These are phyloP conservation scores for Leccinum longicurvipes DNA, from an alignment of 768 basidiomycete species.

Conservation along the genomic window DNA sequence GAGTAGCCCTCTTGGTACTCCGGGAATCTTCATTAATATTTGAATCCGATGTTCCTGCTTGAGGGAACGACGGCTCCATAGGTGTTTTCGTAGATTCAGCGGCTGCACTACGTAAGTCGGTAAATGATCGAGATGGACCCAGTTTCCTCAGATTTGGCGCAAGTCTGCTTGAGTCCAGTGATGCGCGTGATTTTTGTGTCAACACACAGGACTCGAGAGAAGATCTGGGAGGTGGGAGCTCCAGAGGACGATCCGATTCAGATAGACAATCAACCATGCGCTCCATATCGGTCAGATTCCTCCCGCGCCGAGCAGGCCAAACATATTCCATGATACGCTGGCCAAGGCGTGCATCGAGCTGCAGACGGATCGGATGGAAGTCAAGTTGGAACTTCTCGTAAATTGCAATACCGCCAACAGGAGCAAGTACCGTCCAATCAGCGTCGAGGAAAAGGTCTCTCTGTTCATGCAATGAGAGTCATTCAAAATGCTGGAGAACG, in stretches of 20 bases:
- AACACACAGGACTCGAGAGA: constrained; percentile 52
- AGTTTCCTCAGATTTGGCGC: constrained; percentile 48
- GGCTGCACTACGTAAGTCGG: constrained; percentile 54
- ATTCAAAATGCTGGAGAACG: not conserved
- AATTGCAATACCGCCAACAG: constrained; percentile 91
- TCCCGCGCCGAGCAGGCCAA: constrained; percentile 62
- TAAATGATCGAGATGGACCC: constrained; percentile 65
- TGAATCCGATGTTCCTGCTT: constrained; percentile 14
- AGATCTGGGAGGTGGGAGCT: constrained; percentile 32
- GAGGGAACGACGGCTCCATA: constrained; percentile 7
- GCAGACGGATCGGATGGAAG: constrained; percentile 82
- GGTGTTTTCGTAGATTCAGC: constrained; percentile 31
- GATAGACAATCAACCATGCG: not conserved
- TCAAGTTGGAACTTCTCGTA: constrained; percentile 78
- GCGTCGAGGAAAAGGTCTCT: constrained; percentile 70
- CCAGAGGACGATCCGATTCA: constrained; percentile 22
- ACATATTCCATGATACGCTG: constrained; percentile 84
- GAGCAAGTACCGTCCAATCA: constrained; percentile 80
- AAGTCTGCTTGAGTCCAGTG: constrained; percentile 33
- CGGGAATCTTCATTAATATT: constrained; percentile 21
- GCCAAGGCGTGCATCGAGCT: constrained; percentile 82
- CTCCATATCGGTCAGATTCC: constrained; percentile 11
- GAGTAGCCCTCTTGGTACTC: constrained; percentile 14
- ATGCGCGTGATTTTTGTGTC: constrained; percentile 29
- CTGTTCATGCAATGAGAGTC: constrained; percentile 34